phyloP scores from a whole-genome alignment of 2,329 filamentous ascomycete genomes.

The Aspergillus pseudonomiae region DNA sequence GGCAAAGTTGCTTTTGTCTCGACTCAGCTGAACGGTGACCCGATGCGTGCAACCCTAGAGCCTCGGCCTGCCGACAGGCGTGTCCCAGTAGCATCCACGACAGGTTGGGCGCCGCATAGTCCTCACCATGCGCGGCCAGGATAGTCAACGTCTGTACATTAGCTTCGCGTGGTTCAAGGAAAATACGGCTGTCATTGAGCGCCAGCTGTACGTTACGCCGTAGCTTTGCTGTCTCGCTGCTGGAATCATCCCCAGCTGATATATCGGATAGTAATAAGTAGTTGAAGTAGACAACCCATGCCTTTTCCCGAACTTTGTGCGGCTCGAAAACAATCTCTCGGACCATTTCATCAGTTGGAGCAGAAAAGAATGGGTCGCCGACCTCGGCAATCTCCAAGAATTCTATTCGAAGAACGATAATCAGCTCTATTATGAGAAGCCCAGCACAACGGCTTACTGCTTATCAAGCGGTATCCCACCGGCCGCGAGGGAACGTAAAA shows the following conservation, averaged over 20 bases:
- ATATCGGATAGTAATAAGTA: slow-evolving; percentile 14
- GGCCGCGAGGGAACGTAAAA: slow-evolving; percentile 1
- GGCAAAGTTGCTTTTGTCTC: slow-evolving; percentile 12
- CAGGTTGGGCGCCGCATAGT: slow-evolving; percentile 19
- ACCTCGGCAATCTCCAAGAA: not conserved
- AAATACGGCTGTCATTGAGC: slow-evolving; percentile 17
- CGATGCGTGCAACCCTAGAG: slow-evolving; percentile 11
- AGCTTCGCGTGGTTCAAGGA: slow-evolving; percentile 16
- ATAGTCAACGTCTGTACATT: slow-evolving; percentile 15
- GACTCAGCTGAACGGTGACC: not conserved
- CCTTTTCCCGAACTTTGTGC: slow-evolving; percentile 14
- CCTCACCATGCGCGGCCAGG: slow-evolving; percentile 19
- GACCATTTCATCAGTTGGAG: slow-evolving; percentile 1
- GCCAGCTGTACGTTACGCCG: slow-evolving; percentile 16
- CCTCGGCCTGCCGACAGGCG: slow-evolving; percentile 21
- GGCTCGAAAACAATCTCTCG: slow-evolving; percentile 19
- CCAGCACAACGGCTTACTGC: not conserved
- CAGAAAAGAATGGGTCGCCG: not conserved
- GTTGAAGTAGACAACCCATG: slow-evolving; percentile 22
- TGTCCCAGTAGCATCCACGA: slow-evolving; percentile 22
- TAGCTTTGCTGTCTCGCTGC: not conserved
- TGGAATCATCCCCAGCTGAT: not conserved
- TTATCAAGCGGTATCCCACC: not conserved
- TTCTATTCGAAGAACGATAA: not conserved
- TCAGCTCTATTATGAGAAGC: not conserved